Percentiles rank a stretch among this genome's conserved stretches.
Conservation (phyloP, 352 stramenopile genomes). For the Sclerospora graminicola region DNA sequence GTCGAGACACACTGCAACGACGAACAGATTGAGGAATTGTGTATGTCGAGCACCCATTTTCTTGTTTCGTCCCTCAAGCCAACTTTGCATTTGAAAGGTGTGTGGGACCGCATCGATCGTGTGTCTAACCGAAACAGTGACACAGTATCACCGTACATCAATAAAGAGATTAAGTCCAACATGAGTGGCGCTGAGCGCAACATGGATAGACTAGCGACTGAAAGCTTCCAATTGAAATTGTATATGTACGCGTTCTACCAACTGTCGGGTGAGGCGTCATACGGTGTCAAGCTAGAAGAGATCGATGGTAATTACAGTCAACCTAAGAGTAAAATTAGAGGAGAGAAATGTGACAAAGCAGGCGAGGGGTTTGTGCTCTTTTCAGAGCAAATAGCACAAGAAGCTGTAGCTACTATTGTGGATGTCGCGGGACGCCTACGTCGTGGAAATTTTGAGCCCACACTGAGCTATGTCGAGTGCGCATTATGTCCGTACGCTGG, state of each 20-base stretch:
- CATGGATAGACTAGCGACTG: constrained; percentile 33
- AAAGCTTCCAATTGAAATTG: constrained; percentile 77
- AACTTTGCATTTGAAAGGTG: constrained; percentile 47
- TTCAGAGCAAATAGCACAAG: constrained; percentile 15
- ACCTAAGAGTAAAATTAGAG: constrained; percentile 3
- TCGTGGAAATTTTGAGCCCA: constrained; percentile 37
- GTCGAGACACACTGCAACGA: constrained; percentile 24
- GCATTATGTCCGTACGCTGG: constrained; percentile 60
- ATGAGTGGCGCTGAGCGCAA: constrained; percentile 41
- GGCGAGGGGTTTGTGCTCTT: constrained; percentile 34
- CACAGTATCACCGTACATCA: constrained; percentile 21
- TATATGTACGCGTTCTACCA: constrained; percentile 70
- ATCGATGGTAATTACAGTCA: constrained; percentile 24
- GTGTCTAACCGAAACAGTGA: constrained; percentile 1
- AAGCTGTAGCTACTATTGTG: constrained; percentile 30
- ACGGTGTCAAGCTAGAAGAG: constrained; percentile 47
- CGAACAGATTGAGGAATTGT: constrained; percentile 25
- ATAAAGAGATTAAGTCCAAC: constrained; percentile 83
- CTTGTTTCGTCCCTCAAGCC: constrained; percentile 31
- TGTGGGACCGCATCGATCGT: constrained; percentile 72
- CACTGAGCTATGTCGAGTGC: constrained; percentile 50
- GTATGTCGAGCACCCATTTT: constrained; percentile 55
- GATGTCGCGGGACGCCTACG: constrained; percentile 30
- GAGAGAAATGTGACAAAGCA: constrained; percentile 4
- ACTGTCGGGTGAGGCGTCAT: constrained; percentile 40